Base-by-base conservation (phyloP, 1,139 yeast species). In the Kurtzmaniella quercitrusa region DNA sequence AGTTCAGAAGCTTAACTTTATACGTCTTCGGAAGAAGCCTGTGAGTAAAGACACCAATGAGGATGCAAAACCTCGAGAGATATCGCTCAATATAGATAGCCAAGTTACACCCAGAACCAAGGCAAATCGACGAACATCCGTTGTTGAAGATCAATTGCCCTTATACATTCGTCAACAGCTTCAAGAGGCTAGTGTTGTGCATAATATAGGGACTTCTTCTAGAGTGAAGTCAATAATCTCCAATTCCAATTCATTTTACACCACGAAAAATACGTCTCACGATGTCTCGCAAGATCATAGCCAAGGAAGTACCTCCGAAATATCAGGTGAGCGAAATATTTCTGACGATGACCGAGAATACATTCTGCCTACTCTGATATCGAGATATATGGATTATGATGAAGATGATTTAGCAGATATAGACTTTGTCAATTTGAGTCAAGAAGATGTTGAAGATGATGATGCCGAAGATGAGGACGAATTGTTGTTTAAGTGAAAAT, bases 331-430 rank as follows among this genome's bases (percentile, higher is more conserved):
- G 5, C 19, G 32, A 6, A 30, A 35, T 15, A 28, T 9, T 5
- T 22, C 38, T 2, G 66, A 60, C 11, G 54, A 54, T 23, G 71
- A 69, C 39, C 61, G 57, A 42, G 75, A 69, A 46, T 70, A 71
- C 46, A 62, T 69, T 20, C 73, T 66, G 72, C 75, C 76, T 2
- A 61, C 60, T 37, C 70, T 66, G 70, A 52, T 70, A 41, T 64
- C 71, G 8, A 58, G 56, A 36, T 63, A 58, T 39, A 61, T 61
- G 42, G 71, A 58, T 3, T 44, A 46, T 2, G 59, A 53, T 15
- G 50, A 47, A 2, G 58, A 50, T 14, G 50, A 54, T 12, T 44
- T 47, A 11, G 63, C 55, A 3, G 69, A 64, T 18, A 60, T 55
- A 19, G 69, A 63, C 41, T 63, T 62, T 45, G 59, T 61, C 14